Evolutionary conservation across 163 green algal genomes (phyloP).

Genomic region (Smithsoniella earleae): DNA sequence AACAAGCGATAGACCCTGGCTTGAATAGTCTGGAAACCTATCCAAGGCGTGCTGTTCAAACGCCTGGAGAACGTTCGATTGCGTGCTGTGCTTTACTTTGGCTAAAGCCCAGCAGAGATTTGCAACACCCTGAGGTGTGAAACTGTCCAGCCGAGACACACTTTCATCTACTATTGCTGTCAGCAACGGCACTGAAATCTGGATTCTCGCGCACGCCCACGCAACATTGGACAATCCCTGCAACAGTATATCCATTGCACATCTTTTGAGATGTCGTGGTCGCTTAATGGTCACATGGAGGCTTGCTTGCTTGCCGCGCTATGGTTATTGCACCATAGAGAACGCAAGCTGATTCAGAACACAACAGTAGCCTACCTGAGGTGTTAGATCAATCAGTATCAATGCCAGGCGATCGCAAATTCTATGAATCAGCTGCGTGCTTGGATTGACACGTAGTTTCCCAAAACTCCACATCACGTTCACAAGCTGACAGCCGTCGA

Average conservation of each 20-base stretch:
- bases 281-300: too few species aligned
- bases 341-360: too few species aligned
- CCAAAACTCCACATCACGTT: constrained; percentile 30
- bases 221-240: constrained; percentile 27
- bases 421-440: background rate
- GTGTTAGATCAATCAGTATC: constrained; percentile 9
- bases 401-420: constrained; percentile 17
- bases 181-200: background rate
- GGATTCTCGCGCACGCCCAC: constrained; percentile 14
- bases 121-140: constrained; percentile 17
- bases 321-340: too few species aligned
- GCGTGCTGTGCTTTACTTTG: constrained; percentile 2
- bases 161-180: constrained; percentile 1
- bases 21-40: constrained; percentile 17
- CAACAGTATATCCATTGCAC: background rate
- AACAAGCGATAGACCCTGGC: background rate
- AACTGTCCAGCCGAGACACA: background rate
- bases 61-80: background rate
- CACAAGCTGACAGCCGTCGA: constrained; percentile 19
- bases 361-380: background rate
- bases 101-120: constrained; percentile 26
- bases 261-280: too few species aligned
- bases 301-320: too few species aligned
- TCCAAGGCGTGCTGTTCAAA: constrained; percentile 14
- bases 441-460: constrained; percentile 10